Evolutionary conservation across 352 stramenopile genomes (phyloP).

Genomic region (Plasmopara viticola): DNA sequence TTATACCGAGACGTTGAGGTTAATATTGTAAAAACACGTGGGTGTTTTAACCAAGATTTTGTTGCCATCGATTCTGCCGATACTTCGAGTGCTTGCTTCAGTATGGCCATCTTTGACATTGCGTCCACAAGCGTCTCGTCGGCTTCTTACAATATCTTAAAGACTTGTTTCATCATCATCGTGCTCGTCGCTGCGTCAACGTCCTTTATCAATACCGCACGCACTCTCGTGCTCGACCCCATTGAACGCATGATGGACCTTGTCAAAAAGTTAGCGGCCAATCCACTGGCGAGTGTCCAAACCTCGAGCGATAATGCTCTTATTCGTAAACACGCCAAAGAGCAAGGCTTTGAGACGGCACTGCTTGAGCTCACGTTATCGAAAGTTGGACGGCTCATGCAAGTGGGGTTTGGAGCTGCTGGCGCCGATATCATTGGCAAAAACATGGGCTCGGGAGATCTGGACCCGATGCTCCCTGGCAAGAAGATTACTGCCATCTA

Average conservation of each 20-base stretch:
- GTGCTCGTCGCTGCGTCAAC: constrained; percentile 74
- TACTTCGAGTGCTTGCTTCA: constrained; percentile 50
- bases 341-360: constrained; percentile 73
- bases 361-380: constrained; percentile 75
- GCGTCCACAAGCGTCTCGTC: constrained; percentile 34
- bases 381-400: constrained; percentile 83
- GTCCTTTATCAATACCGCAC: constrained; percentile 78
- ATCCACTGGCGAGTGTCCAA: constrained; percentile 82
- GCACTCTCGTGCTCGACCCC: constrained; percentile 79
- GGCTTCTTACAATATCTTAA: constrained; percentile 80
- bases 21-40: constrained; percentile 73
- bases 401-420: constrained; percentile 76
- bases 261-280: constrained; percentile 83
- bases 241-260: constrained; percentile 91
- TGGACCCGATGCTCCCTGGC: constrained; percentile 85
- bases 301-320: constrained; percentile 50
- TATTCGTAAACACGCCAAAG: constrained; percentile 70
- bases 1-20: constrained; percentile 50
- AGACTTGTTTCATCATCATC: constrained; percentile 84
- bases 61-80: constrained; percentile 46
- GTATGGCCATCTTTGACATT: constrained; percentile 83
- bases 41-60: constrained; percentile 65
- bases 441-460: constrained; percentile 82
- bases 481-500: constrained; percentile 93
- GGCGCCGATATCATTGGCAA: constrained; percentile 82